A percentile compares a stretch with the other conserved stretches of the same genome.
These are phyloP conservation scores for Trichoderma erinaceum DNA, from an alignment of 495 filamentous ascomycete species.

Conservation along the genomic window DNA sequence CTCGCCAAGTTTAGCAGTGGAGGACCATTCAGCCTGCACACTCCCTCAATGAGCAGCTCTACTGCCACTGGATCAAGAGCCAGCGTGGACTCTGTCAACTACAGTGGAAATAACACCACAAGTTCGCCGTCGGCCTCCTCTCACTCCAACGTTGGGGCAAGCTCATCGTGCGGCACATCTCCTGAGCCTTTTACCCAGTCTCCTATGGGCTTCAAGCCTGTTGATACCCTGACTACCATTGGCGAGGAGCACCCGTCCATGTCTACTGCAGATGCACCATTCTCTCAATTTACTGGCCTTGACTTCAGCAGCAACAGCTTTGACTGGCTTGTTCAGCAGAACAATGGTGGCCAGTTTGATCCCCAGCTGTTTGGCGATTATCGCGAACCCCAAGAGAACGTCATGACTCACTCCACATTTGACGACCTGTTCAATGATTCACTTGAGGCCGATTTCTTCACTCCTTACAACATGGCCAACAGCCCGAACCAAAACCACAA, in stretches of 20 bases:
- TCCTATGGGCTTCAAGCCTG: slow-evolving; percentile 51
- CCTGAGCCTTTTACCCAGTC: slow-evolving; percentile 51
- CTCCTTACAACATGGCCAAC: slow-evolving; percentile 62
- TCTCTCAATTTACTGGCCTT: slow-evolving; percentile 17
- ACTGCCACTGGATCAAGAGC: slow-evolving; percentile 42
- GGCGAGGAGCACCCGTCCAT: slow-evolving; percentile 45
- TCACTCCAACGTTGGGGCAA: slow-evolving; percentile 46
- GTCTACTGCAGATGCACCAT: slow-evolving; percentile 12
- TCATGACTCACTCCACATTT: slow-evolving; percentile 50
- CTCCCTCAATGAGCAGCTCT: slow-evolving; percentile 28
- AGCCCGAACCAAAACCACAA: slow-evolving; percentile 43
- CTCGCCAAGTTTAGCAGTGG: slow-evolving; percentile 25
- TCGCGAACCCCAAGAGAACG: slow-evolving; percentile 78
- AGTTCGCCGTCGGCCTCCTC: slow-evolving; percentile 62
- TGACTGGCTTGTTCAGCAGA: slow-evolving; percentile 78
- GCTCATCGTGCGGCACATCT: slow-evolving; percentile 75
- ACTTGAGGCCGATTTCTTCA: slow-evolving; percentile 70
- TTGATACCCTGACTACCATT: slow-evolving; percentile 52
- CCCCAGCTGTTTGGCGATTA: slow-evolving; percentile 90
- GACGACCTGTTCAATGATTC: slow-evolving; percentile 89
- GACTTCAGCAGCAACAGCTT: slow-evolving; percentile 44
- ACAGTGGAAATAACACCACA: slow-evolving; percentile 33
- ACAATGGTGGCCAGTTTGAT: slow-evolving; percentile 74
- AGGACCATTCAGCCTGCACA: slow-evolving; percentile 26
- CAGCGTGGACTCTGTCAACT: slow-evolving; percentile 55